These are phyloP conservation scores for Coniella lustricola DNA, from an alignment of 2,329 filamentous ascomycete species.

Conservation along the genomic window DNA sequence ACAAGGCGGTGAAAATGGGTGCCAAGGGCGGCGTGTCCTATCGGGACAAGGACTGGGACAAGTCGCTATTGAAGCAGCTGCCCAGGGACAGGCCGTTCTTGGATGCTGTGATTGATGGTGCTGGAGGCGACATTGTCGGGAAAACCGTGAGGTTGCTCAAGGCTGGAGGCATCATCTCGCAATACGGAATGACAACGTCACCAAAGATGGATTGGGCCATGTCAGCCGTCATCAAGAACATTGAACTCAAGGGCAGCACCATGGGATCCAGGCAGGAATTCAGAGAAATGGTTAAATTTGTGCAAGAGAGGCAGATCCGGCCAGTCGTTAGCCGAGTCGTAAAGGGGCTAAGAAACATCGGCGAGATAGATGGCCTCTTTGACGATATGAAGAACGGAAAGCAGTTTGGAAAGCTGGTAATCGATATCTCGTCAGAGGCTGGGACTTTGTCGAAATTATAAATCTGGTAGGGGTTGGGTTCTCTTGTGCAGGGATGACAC, in stretches of 20 bases:
- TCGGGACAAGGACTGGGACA: constrained; percentile 73
- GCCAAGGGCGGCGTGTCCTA: constrained; percentile 80
- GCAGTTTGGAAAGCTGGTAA: constrained; percentile 90
- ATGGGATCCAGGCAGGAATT: constrained; percentile 93
- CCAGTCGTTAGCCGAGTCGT: constrained; percentile 72
- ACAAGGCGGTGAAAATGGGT: constrained; percentile 62
- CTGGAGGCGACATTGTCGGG: constrained; percentile 75
- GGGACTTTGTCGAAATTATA: constrained; percentile 21
- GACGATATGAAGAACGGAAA: constrained; percentile 77
- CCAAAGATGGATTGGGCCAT: constrained; percentile 86
- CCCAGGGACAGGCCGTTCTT: constrained; percentile 59
- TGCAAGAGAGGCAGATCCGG: constrained; percentile 62
- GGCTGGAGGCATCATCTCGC: constrained; percentile 72
- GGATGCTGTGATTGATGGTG: constrained; percentile 85
- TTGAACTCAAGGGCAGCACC: constrained; percentile 78
- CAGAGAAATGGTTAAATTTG: constrained; percentile 80
- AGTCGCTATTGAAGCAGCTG: constrained; percentile 58
- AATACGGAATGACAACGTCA: constrained; percentile 84
- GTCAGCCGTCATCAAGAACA: constrained; percentile 75
- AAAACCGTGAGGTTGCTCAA: constrained; percentile 64
- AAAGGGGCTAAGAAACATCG: constrained; percentile 65
- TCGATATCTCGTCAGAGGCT: constrained; percentile 49
- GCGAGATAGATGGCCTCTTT: constrained; percentile 76
- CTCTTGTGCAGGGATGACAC: not conserved
- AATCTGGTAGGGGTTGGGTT: not conserved